Percentiles rank a stretch among this genome's conserved stretches.
phyloP scores from a whole-genome alignment of 805 yeast genomes.

The Crinitomyces ghanaensis region DNA sequence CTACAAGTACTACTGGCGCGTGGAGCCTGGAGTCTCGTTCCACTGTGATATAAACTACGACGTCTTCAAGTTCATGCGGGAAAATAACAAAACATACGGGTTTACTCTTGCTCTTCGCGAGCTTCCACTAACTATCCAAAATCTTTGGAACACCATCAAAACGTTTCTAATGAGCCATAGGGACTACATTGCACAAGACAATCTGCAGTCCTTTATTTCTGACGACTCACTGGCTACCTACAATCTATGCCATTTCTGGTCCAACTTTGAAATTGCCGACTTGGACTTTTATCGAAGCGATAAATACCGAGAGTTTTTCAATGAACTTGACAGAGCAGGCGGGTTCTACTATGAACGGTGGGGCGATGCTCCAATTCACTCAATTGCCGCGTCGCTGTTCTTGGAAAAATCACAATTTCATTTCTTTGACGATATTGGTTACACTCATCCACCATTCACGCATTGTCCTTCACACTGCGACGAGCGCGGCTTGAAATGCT shows the following conservation, averaged over 20 bases:
- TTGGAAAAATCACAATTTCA: slow-evolving; percentile 60
- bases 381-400: slow-evolving; percentile 75
- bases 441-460: slow-evolving; percentile 68
- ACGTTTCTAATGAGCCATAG: slow-evolving; percentile 51
- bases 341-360: slow-evolving; percentile 93
- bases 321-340: slow-evolving; percentile 64
- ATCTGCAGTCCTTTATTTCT: slow-evolving; percentile 58
- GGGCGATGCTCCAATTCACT: slow-evolving; percentile 93
- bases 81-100: slow-evolving; percentile 60
- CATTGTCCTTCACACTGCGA: slow-evolving; percentile 55
- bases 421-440: slow-evolving; percentile 77
- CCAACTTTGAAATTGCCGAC: slow-evolving; percentile 75
- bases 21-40: slow-evolving; percentile 74
- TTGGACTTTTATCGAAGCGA: slow-evolving; percentile 64
- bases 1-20: slow-evolving; percentile 92
- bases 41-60: slow-evolving; percentile 79
- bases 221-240: slow-evolving; percentile 60
- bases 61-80: slow-evolving; percentile 66
- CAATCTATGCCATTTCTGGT: slow-evolving; percentile 85
- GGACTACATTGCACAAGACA: slow-evolving; percentile 45
- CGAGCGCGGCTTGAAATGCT: slow-evolving; percentile 40
- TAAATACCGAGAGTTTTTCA: slow-evolving; percentile 61
- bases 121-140: slow-evolving; percentile 56
- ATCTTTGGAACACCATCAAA: slow-evolving; percentile 64
- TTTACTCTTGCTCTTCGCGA: slow-evolving; percentile 74